Evolutionary conservation across 192 early-diverging fungal genomes (phyloP).

Genomic region (Rhizophlyctis rosea): DNA sequence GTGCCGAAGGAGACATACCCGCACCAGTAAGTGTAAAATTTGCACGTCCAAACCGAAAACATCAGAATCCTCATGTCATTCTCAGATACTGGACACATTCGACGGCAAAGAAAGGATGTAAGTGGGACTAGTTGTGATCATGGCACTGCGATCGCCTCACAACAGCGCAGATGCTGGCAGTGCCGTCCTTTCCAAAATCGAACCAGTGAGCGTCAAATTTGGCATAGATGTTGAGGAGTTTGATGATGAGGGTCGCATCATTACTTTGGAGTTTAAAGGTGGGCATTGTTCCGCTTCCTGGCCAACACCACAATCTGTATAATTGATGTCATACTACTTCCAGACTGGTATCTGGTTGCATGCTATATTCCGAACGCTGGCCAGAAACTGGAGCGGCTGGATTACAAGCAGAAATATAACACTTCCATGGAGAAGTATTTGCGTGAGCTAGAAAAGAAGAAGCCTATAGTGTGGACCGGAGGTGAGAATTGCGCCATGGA

Average conservation of each 20-base stretch:
- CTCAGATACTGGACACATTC: slow-evolving; percentile 57
- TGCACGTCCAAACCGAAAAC: too few relatives aligned
- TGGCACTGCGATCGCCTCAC: too few relatives aligned
- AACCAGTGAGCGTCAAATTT: slow-evolving; percentile 59
- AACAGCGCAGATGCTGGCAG: slow-evolving; percentile 77
- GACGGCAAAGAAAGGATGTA: slow-evolving; percentile 71
- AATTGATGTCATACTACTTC: not conserved
- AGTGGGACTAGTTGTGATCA: too few relatives aligned
- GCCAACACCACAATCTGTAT: too few relatives aligned
- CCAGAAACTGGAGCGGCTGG: slow-evolving; percentile 65
- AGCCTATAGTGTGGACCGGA: slow-evolving; percentile 77
- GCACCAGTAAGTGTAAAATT: slow-evolving; percentile 59
- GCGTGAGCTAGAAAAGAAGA: slow-evolving; percentile 58
- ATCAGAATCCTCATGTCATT: too few relatives aligned
- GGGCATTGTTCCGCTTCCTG: too few relatives aligned
- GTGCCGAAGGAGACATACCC: slow-evolving; percentile 63
- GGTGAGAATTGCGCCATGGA: slow-evolving; percentile 32
- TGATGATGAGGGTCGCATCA: slow-evolving; percentile 68
- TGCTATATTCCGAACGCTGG: slow-evolving; percentile 81
- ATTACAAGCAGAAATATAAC: slow-evolving; percentile 63
- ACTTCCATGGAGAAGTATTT: slow-evolving; percentile 64
- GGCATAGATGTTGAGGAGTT: slow-evolving; percentile 52
- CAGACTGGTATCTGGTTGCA: slow-evolving; percentile 13
- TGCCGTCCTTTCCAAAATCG: slow-evolving; percentile 74
- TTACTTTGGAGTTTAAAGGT: slow-evolving; percentile 64